Evolutionary conservation across 129 eudicot genomes (phyloP), one percentile per base, ranked within the genome.

Genomic region (Oenanthe sinensis): DNA sequence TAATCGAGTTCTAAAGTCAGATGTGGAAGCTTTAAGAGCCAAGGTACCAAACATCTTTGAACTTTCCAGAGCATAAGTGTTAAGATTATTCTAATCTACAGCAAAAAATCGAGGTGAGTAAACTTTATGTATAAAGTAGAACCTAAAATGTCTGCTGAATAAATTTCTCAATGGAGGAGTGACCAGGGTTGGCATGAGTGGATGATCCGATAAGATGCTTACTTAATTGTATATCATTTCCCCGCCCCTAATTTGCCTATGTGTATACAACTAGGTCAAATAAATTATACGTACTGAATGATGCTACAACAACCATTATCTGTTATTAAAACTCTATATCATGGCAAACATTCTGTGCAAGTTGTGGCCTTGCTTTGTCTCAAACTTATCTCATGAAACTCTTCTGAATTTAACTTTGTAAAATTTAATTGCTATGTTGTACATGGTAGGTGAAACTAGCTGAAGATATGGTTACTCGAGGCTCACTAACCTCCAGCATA

Each of bases 21-120:
- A 95, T 39, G 98, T 95, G 42, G 97, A 90, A 88, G 98, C 97
- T 62, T 84, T 95, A 84, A 86, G 98, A 90, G 98, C 98, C 58
- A 95, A 95, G 96, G 98, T 94, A 87, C 74, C 43, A 24, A 42
- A 20, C 16, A 33, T 70, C 73, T 70, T 39, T 33, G n/a, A 69
- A 37, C 46, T 69, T 69, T 5, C 43, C 0, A 1, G n/a, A 33
- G 74, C 40, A 69, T 6, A 36, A 30, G 6, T 16, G 20, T 69
- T 55, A 20, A 55, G 6, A 52, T 52, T 3, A 15, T 52, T 52
- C 16, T 26, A 26, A n/a, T 24, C 36, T 26, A 28, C 0, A 28
- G 28, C 71, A 13, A 12, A 62, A 26, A 12, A 12, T 63, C 12
- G 36, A 63, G 60, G 36, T 62, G 17, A 62, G 30, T 7, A 28